phyloP scores from a whole-genome alignment of 768 basidiomycete species.

The Mycena albidolilacea region DNA sequence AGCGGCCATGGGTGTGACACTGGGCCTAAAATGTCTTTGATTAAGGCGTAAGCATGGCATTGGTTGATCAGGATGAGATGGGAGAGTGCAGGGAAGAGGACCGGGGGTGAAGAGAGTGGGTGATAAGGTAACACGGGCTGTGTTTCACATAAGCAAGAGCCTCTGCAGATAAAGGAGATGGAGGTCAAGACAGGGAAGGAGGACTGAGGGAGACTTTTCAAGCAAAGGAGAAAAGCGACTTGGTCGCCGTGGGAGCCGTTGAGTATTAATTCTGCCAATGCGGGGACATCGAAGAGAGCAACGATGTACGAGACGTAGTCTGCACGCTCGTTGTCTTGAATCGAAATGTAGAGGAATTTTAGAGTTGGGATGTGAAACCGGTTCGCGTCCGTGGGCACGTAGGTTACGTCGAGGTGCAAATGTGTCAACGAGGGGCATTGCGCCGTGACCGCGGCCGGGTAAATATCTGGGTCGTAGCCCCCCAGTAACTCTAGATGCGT shows the following conservation, averaged over 20 bases:
- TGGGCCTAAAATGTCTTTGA: no score
- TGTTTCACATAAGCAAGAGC: not conserved
- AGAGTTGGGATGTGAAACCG: conserved; percentile 4
- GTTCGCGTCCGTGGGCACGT: no score
- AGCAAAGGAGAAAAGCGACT: not conserved
- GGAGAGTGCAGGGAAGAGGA: no score
- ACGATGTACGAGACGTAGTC: not conserved
- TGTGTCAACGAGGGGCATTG: conserved; percentile 1
- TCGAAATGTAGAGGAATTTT: not conserved
- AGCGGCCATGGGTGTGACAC: no score
- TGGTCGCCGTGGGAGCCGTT: conserved; percentile 5
- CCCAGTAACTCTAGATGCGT: not conserved
- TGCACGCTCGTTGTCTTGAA: not conserved
- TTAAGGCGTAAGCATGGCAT: no score
- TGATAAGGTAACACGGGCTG: not conserved
- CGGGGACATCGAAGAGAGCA: no score
- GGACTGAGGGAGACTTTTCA: not conserved
- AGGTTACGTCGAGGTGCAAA: not conserved
- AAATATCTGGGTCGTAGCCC: not conserved
- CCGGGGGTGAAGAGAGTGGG: not conserved
- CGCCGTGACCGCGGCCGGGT: not conserved
- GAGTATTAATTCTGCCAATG: not conserved
- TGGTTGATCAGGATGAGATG: no score
- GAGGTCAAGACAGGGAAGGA: conserved; percentile 11
- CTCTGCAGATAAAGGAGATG: not conserved